These are phyloP conservation scores for Immersiporthe knoxdaviesiana DNA, from an alignment of 2,329 filamentous ascomycete species.

Conservation along the genomic window DNA sequence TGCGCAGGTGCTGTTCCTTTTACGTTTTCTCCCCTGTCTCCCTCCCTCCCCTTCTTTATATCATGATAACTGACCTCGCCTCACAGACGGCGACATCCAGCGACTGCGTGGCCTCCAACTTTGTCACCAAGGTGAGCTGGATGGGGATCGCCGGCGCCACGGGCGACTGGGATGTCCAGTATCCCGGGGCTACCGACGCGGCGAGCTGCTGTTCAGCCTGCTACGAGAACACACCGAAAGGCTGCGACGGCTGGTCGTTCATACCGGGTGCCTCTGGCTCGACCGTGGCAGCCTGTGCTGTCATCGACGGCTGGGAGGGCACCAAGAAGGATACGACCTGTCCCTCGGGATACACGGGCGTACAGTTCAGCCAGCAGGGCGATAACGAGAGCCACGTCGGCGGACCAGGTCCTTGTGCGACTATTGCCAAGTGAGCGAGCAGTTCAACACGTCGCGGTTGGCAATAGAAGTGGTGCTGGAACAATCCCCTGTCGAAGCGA, in stretches of 20 bases:
- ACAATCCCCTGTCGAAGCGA: background rate
- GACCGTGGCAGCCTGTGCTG: conserved; percentile 18
- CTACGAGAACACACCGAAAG: conserved; percentile 9
- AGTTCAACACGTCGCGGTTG: background rate
- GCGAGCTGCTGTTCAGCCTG: conserved; percentile 23
- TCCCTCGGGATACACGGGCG: conserved; percentile 15
- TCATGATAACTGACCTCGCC: background rate
- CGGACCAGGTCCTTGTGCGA: conserved; percentile 25
- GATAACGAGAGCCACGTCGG: conserved; percentile 19
- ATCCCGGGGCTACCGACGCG: conserved; percentile 13
- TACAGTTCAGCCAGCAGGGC: conserved; percentile 11
- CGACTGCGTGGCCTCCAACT: conserved; percentile 21
- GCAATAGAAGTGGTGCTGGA: background rate
- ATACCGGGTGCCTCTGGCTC: conserved; percentile 19
- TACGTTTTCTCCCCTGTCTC: background rate
- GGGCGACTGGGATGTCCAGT: conserved; percentile 18
- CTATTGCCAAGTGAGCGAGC: background rate
- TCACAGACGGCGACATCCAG: conserved; percentile 9
- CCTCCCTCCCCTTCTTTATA: background rate
- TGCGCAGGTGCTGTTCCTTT: conserved; percentile 9
- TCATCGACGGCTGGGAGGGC: conserved; percentile 25
- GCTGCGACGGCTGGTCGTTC: conserved; percentile 26
- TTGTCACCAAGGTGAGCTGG: conserved; percentile 19
- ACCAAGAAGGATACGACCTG: conserved; percentile 18
- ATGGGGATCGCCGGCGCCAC: conserved; percentile 22